Evolutionary conservation across 225 moss, liverwort and hornwort species (phyloP), one percentile per base, ranked within the genome.

Genomic region (Pleurozium schreberi): DNA sequence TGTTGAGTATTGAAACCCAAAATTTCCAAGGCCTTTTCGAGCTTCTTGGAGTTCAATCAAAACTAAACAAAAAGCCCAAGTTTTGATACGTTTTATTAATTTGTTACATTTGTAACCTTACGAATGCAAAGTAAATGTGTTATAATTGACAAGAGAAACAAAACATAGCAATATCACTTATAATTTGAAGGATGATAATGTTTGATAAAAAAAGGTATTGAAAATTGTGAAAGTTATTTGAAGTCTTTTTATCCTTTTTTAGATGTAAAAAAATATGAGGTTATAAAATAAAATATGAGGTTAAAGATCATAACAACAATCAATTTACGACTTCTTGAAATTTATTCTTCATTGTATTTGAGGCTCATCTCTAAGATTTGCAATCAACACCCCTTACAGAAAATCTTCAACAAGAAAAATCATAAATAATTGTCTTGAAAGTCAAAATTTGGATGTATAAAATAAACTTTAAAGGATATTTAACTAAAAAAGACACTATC

Each of bases 291-390:
- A 28, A 30, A 23, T 59, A 14, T 30, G 28, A 62, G 25, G 13
- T 28, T 61, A 28, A 62, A 62, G 62, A 28, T 12, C 0, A 76
- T 13, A 50, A 34, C 2, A 75, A 8, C 3, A 52, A 75, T 52
- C 0, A 1, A 75, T 75, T 33, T 30, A 4, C 1, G 0, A 0
- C 11, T 31, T 18, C 5, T 18, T 0, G 2, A 27, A 70, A 27
- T 26, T 43, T 70, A 43, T 42, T 69, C 4, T n/a, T n/a, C n/a
- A n/a, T n/a, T 50, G 2, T 75, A 49, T 50, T 50, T 50, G 8
- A 52, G 34, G 13, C 8, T 50, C 21, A 52, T 34, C 3, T 33
- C 33, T 5, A 49, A 75, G 20, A 49, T 20, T 49, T 49, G 20
- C 4, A 49, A 75, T 49, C 10, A 31, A 4, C 3, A 31, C 1